Conservation (phyloP, 257 asterid species). For the Jacaranda mimosifolia region DNA sequence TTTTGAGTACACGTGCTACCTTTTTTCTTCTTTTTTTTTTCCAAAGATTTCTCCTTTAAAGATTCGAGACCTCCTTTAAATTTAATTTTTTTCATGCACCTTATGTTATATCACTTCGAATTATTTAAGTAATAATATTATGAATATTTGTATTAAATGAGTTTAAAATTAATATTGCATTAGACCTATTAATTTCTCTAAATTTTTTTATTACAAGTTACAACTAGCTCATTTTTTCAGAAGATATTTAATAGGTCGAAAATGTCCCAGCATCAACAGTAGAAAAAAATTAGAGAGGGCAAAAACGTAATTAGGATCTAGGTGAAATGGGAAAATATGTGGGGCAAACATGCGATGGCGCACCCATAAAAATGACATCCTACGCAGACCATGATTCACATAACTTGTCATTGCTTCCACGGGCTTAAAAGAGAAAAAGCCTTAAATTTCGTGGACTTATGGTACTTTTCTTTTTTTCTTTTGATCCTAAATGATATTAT, state of each 20-base stretch:
- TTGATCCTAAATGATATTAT: conserved; percentile 13
- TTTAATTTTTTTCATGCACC: background rate
- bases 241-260: background rate
- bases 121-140: no score
- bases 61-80: background rate
- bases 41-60: background rate
- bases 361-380: conserved; percentile 53
- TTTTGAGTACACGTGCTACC: background rate
- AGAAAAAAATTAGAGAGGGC: background rate
- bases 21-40: background rate
- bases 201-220: no score
- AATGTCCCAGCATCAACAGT: background rate
- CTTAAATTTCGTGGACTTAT: conserved; percentile 34
- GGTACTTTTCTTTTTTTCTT: conserved; percentile 9
- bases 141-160: background rate
- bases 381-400: conserved; percentile 52
- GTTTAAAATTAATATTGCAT: no score
- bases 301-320: conserved; percentile 13
- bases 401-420: conserved; percentile 37
- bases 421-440: conserved; percentile 32
- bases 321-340: conserved; percentile 13
- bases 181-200: no score
- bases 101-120: no score
- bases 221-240: background rate
- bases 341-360: conserved; percentile 45